Base-by-base conservation (phyloP, 2,329 filamentous ascomycete species). In the Epichloe sp. region DNA sequence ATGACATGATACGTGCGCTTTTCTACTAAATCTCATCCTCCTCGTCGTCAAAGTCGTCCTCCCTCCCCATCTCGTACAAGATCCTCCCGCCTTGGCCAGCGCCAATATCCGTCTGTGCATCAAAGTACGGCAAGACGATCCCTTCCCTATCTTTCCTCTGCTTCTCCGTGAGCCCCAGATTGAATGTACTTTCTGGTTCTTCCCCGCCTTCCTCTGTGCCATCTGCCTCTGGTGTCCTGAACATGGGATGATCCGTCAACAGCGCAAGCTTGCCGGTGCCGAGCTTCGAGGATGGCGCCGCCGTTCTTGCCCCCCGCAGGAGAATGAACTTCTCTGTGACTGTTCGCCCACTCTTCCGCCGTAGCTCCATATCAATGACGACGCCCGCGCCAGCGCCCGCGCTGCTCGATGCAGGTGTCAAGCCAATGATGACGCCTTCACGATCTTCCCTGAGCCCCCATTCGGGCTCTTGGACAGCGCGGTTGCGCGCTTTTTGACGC, bases 21-120 rank as follows among this genome's bases (percentile, higher is more conserved):
- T 89, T 87, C 55, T 69, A 90, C 55, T 69, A 90, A 57, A 91
- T 89, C 69, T 96, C 90, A 69, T 96, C 90, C 62, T 96, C 89
- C 62, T 95, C 89, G 53, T 95, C 90, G 59, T 95, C 90, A 69
- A 96, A 97, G 65, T 97, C 89, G 67, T 98, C 93, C 70, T 97
- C 93, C 55, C 82, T 79, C 1, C 90, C 91, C 86, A 97, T 95
- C 59, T 97, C 91, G 65, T 98, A 98, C 61, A 98, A 64, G 57
- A 98, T 98, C 54, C 91, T 78, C 0, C 93, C 93, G 4, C 93
- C 91, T 60, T 95, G 88, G 0, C 90, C 90, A 0, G 80, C 77
- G 1, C 82, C 84, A 48, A 82, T 77, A 46, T 84, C 85, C 49
- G 82, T 87, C 75, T 98, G 93, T 23, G 93, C 93, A 71, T 98